These are phyloP conservation scores for Fusarium stilboides DNA, from an alignment of 2,329 filamentous ascomycete genomes.

Conservation along the genomic window DNA sequence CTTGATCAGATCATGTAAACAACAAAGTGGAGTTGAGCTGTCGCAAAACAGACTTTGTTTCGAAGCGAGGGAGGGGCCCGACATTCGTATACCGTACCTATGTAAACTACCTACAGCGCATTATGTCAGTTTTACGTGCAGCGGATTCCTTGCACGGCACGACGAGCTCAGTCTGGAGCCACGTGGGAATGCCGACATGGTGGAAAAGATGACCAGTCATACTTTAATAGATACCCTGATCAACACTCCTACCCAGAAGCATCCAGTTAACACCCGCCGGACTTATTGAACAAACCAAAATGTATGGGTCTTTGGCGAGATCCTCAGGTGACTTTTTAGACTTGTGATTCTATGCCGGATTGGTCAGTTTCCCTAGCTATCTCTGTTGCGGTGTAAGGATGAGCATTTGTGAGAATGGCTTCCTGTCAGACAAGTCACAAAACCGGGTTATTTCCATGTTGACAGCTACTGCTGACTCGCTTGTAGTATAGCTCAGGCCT, in stretches of 20 bases:
- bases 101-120: conserved; percentile 7
- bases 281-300: conserved; percentile 26
- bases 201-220: conserved; percentile 47
- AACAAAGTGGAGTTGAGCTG: conserved; percentile 3
- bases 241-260: conserved; percentile 1
- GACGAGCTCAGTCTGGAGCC: conserved; percentile 42
- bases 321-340: conserved; percentile 32
- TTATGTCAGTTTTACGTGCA: conserved; percentile 42
- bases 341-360: conserved; percentile 9
- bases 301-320: conserved; percentile 13
- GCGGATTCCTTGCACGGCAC: conserved; percentile 32
- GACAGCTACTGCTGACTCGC: conserved; percentile 13
- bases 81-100: neutral
- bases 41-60: conserved; percentile 13
- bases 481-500: too few relatives aligned
- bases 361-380: neutral
- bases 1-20: conserved; percentile 28
- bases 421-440: conserved; percentile 4
- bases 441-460: conserved; percentile 47
- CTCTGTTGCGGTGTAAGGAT: conserved; percentile 39
- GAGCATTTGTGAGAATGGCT: neutral
- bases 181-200: conserved; percentile 48
- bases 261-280: conserved; percentile 8
- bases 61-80: conserved; percentile 19
- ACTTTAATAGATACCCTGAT: conserved; percentile 7